Conservation (phyloP, 306 rosid genomes). For the Hylodesmum podocarpum region DNA sequence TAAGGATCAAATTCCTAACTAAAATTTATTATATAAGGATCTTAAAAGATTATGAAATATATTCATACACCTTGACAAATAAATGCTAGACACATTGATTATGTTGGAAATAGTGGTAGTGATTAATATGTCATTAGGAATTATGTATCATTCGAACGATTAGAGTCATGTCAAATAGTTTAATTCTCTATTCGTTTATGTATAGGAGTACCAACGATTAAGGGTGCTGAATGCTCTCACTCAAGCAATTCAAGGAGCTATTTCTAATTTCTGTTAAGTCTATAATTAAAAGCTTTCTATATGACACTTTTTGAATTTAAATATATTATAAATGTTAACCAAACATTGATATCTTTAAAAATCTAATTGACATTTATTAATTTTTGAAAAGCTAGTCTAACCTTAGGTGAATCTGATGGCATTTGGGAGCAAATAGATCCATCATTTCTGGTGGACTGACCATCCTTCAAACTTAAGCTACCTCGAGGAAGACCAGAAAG, state of each 20-base stretch:
- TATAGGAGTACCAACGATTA: not conserved
- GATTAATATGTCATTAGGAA: not conserved
- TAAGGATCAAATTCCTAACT: not conserved
- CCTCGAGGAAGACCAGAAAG: slow-evolving; percentile 75
- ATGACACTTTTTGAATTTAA: not conserved
- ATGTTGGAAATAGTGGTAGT: not conserved
- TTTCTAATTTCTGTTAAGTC: not conserved
- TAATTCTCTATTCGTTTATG: not conserved
- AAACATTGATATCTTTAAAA: not conserved
- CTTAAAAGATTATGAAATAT: not conserved
- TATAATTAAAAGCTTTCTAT: slow-evolving; percentile 1
- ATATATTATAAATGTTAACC: not conserved
- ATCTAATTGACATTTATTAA: not conserved
- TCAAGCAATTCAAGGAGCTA: not conserved
- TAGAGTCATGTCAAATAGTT: slow-evolving; percentile 1
- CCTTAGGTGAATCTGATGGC: slow-evolving; percentile 84
- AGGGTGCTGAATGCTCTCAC: not conserved
- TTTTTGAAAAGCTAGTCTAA: slow-evolving; percentile 32
- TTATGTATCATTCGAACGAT: not conserved
- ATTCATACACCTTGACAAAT: not conserved
- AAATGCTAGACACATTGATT: not conserved
- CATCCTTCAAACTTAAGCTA: slow-evolving; percentile 69
- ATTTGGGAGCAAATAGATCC: slow-evolving; percentile 80
- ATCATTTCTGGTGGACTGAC: slow-evolving; percentile 60
- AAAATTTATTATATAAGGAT: slow-evolving; percentile 5